phyloP scores from a whole-genome alignment of 2,329 filamentous ascomycete genomes.

The Fusarium subglutinans region DNA sequence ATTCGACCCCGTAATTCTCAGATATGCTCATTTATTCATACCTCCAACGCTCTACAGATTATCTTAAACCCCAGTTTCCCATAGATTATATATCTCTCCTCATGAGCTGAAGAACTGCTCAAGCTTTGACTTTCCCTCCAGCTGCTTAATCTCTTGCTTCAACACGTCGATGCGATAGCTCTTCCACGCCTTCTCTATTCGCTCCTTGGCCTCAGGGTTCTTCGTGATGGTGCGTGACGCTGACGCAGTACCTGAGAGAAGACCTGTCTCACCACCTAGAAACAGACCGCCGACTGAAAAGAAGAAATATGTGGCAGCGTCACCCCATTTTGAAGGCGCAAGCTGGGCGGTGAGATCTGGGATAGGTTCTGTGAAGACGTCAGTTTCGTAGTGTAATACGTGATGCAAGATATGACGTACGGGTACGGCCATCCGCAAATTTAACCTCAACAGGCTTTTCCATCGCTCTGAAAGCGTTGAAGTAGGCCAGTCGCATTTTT shows the following conservation, averaged over 20 bases:
- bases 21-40: background rate
- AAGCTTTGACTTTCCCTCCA: background rate
- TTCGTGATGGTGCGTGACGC: background rate
- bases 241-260: background rate
- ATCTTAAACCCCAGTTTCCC: fast-evolving
- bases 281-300: background rate
- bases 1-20: fast-evolving
- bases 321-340: constrained; percentile 1
- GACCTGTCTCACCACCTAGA: background rate
- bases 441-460: background rate
- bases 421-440: background rate
- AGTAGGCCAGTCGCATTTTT: constrained; percentile 3
- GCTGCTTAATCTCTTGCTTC: background rate
- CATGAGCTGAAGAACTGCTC: background rate
- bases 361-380: background rate
- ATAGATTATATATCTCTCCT: background rate
- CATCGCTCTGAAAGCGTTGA: background rate
- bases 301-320: background rate
- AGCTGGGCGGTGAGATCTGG: background rate
- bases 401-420: background rate
- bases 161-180: constrained; percentile 1
- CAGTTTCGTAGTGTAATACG: too few species aligned
- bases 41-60: background rate
- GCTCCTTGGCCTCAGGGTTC: background rate
- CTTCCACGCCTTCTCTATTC: background rate